phyloP scores from a whole-genome alignment of 2,329 filamentous ascomycete genomes.

The Endothia cerciana region DNA sequence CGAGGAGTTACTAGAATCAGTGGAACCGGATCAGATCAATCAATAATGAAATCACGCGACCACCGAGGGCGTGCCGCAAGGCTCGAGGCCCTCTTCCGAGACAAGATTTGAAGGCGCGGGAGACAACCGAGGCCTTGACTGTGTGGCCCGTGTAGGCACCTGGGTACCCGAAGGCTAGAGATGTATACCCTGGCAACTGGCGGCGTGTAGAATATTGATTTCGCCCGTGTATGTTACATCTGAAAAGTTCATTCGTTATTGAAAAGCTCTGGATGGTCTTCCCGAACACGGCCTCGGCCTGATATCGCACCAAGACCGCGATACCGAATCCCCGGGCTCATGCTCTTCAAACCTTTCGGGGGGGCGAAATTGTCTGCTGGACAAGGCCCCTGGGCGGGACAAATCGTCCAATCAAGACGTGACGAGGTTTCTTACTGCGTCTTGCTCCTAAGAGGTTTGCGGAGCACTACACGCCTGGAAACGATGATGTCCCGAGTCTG shows the following conservation, averaged over 20 bases:
- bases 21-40: slow-evolving; percentile 11
- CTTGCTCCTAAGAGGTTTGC: neutral
- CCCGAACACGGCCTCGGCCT: neutral
- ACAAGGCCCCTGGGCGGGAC: neutral
- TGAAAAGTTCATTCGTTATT: neutral
- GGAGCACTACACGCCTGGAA: no score
- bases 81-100: neutral
- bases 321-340: neutral
- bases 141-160: neutral
- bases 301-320: neutral
- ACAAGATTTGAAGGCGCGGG: neutral
- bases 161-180: neutral
- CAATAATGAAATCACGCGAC: slow-evolving; percentile 7
- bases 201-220: neutral
- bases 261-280: neutral
- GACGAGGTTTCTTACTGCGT: neutral
- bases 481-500: no score
- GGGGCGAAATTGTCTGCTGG: no score
- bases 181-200: slow-evolving; percentile 2
- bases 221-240: neutral
- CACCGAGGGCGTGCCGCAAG: slow-evolving; percentile 3
- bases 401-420: neutral
- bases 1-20: slow-evolving; percentile 9
- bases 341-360: neutral
- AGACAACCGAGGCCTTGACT: neutral